Evolutionary conservation across 2,329 filamentous ascomycete species (phyloP).

Genomic region (Fusarium sp.): DNA sequence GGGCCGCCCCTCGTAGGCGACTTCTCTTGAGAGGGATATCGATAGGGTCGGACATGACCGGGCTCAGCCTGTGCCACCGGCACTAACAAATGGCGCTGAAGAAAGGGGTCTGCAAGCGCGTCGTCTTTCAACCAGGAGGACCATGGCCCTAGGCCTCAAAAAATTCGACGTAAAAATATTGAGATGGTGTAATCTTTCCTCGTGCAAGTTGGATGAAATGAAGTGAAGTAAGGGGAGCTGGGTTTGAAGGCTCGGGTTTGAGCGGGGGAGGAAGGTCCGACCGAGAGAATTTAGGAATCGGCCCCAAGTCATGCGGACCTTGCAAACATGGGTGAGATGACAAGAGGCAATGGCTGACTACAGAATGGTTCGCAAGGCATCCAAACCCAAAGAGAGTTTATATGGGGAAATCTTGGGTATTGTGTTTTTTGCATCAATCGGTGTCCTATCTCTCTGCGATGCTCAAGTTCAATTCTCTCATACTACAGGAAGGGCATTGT

Average conservation of each 20-base stretch:
- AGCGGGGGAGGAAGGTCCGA: background rate
- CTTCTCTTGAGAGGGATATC: slow-evolving; percentile 37
- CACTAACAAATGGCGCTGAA: background rate
- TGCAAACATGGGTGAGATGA: background rate
- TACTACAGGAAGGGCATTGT: slow-evolving; percentile 38
- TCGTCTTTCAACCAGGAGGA: background rate
- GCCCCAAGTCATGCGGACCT: background rate
- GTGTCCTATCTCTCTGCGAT: background rate
- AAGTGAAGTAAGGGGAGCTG: background rate
- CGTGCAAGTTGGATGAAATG: background rate
- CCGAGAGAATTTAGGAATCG: background rate
- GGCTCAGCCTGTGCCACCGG: background rate
- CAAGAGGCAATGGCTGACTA: background rate
- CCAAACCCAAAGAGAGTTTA: background rate
- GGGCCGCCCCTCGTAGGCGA: slow-evolving; percentile 8
- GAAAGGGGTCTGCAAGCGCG: background rate
- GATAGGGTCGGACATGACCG: slow-evolving; percentile 40
- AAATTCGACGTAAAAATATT: background rate
- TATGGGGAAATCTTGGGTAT: background rate
- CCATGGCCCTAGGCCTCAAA: background rate
- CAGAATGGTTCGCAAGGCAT: background rate
- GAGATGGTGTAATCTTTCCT: background rate
- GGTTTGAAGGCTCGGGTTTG: background rate
- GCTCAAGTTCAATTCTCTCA: slow-evolving; percentile 3
- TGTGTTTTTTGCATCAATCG: background rate